phyloP scores from a whole-genome alignment of 2,329 filamentous ascomycete species.

The Zymoseptoria passerinii region DNA sequence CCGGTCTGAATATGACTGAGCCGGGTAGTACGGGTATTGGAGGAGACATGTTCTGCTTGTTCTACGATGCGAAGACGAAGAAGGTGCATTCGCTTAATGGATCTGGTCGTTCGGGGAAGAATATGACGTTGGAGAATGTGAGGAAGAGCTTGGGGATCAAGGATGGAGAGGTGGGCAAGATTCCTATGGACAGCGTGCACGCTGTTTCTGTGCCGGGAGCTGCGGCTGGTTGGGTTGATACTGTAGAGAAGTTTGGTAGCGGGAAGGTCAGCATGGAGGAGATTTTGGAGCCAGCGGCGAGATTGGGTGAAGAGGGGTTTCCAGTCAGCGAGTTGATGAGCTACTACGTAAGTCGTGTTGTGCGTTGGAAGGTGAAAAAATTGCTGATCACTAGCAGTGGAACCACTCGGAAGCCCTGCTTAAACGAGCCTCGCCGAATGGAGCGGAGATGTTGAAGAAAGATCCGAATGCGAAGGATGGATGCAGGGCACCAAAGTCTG shows the following conservation, averaged over 20 bases:
- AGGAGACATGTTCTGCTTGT: constrained; percentile 94
- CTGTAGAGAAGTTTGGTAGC: constrained; percentile 80
- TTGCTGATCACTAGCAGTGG: constrained; percentile 53
- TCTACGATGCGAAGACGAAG: constrained; percentile 74
- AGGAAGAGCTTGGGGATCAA: constrained; percentile 60
- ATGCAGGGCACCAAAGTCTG: constrained; percentile 63
- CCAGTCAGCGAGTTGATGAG: constrained; percentile 76
- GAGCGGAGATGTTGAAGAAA: constrained; percentile 74
- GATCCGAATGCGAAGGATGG: constrained; percentile 61
- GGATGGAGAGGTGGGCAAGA: constrained; percentile 48
- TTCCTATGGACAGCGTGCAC: constrained; percentile 70
- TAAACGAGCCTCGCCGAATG: constrained; percentile 72
- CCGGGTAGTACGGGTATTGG: constrained; percentile 90
- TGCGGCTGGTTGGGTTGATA: constrained; percentile 87
- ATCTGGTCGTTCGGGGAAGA: constrained; percentile 71
- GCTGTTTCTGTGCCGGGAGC: constrained; percentile 84
- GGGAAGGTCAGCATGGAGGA: constrained; percentile 69
- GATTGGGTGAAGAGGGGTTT: constrained; percentile 79
- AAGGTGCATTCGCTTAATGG: constrained; percentile 84
- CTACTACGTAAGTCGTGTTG: constrained; percentile 49
- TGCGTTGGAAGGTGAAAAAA: neutral
- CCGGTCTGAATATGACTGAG: constrained; percentile 87
- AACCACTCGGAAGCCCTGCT: constrained; percentile 53
- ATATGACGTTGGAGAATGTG: constrained; percentile 61
- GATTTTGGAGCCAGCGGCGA: constrained; percentile 73